These are phyloP conservation scores for Botrytis squamosa DNA, from an alignment of 2,329 filamentous ascomycete species.

Conservation along the genomic window DNA sequence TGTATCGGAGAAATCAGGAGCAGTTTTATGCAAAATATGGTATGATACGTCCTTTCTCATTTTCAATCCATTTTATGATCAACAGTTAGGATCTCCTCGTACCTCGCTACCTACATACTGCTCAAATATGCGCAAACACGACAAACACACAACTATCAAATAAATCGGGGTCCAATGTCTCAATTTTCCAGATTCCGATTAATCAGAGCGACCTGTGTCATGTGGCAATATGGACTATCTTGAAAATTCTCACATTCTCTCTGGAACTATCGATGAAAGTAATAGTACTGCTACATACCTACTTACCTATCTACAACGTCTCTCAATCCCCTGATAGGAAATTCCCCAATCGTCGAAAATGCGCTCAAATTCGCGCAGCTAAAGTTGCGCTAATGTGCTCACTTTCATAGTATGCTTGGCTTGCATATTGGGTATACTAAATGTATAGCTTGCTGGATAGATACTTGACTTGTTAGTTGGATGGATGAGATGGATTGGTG, in stretches of 20 bases:
- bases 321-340: not conserved
- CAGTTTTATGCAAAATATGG: not conserved
- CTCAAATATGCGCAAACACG: conserved; percentile 13
- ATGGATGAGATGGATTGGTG: not conserved
- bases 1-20: not conserved
- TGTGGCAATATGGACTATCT: not conserved
- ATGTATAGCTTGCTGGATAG: not conserved
- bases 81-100: not conserved
- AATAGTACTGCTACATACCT: not conserved
- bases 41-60: not conserved
- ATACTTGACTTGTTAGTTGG: not conserved
- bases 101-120: not conserved
- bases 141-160: not conserved
- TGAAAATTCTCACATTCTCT: not conserved
- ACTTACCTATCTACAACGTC: not conserved
- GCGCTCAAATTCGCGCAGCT: not conserved
- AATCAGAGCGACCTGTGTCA: not conserved
- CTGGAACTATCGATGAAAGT: not conserved
- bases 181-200: not conserved
- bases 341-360: not conserved
- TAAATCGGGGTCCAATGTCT: not conserved
- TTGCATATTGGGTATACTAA: too few relatives aligned
- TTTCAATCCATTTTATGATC: not conserved
- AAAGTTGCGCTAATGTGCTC: conserved; percentile 7
- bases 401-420: not conserved